These are phyloP conservation scores for Quercus berberidifolia DNA, from an alignment of 306 rosid genomes.

Conservation along the genomic window DNA sequence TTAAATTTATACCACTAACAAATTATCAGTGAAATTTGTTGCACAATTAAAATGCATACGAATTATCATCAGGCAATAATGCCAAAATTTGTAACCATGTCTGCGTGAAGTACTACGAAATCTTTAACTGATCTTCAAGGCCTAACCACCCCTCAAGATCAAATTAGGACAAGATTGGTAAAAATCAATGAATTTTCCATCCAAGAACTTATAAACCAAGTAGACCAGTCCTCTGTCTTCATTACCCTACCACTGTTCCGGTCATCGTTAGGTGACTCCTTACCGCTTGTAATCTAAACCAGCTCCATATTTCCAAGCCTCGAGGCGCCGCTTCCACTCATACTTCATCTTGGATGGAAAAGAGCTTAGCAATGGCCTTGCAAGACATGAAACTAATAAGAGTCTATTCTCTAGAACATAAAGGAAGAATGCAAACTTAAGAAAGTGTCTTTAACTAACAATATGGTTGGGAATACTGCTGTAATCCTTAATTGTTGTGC, in stretches of 20 bases:
- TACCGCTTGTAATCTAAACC: constrained; percentile 85
- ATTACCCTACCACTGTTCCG: not conserved
- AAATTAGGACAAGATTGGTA: not conserved
- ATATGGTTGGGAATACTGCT: not conserved
- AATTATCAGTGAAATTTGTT: not conserved
- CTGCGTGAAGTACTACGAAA: not conserved
- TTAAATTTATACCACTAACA: not conserved
- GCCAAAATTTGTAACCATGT: not conserved
- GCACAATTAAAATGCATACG: not conserved
- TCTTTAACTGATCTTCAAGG: not conserved
- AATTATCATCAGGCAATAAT: not conserved
- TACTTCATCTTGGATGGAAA: constrained; percentile 59
- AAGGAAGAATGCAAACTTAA: not conserved
- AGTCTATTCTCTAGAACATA: not conserved
- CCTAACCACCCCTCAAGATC: not conserved
- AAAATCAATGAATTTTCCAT: not conserved
- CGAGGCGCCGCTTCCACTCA: constrained; percentile 71
- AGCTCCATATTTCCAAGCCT: constrained; percentile 97
- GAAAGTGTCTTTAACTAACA: not conserved
- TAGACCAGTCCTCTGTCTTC: not conserved
- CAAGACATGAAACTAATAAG: constrained; percentile 20
- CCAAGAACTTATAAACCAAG: not conserved
- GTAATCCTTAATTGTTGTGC: not conserved
- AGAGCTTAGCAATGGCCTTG: constrained; percentile 54
- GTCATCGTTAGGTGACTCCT: constrained; percentile 7